Evolutionary conservation across 2,329 filamentous ascomycete species (phyloP), one percentile per base, ranked within the genome.

Genomic region (Dothideomycetidae sp.): DNA sequence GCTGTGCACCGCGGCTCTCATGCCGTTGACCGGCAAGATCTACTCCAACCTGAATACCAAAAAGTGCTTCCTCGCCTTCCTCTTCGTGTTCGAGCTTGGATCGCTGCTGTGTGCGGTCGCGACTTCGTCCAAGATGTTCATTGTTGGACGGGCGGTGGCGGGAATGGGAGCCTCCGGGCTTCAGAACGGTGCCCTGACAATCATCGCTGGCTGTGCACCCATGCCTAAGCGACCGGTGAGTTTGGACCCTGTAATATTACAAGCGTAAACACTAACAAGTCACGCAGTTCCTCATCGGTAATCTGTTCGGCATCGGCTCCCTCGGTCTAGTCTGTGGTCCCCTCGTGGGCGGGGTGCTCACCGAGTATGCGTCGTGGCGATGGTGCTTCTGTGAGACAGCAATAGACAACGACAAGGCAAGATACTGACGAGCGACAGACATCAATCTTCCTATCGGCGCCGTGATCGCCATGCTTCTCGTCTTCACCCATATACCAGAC

Each of bases 81-180:
- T 64, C 5, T 11, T 56, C 1, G 47, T 64, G 12, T 65, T 64
- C 43, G 59, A 64, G 37, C 13, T 73, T 1, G 72, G 72, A 2
- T 71, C 66, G 0, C 45, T 69, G 3, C 50, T 76, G 11, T 75
- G 70, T 43, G 71, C 39, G 44, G 61, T 35, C 1, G 64, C 71
- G 0, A 54, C 48, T 1, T 66, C 58, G 5, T 69, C 67, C 0
- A 45, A 53, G 0, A 68, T 68, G 57, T 61, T 75, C 37, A 75
- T 75, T 36, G 49, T 66, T 5, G 70, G 70, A 1, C 62, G 71
- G 3, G 64, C 67, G 2, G 52, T 75, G 2, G 66, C 71, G 0
- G 72, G 71, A 0, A 43, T 66, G 0, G 71, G 71, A 1, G 60
- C 59, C 1, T 61, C 70, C 1, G 72, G 66, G 0, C 44, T 75